phyloP scores from a whole-genome alignment of 208 protist genomes.

The Phytomonas serpens region DNA sequence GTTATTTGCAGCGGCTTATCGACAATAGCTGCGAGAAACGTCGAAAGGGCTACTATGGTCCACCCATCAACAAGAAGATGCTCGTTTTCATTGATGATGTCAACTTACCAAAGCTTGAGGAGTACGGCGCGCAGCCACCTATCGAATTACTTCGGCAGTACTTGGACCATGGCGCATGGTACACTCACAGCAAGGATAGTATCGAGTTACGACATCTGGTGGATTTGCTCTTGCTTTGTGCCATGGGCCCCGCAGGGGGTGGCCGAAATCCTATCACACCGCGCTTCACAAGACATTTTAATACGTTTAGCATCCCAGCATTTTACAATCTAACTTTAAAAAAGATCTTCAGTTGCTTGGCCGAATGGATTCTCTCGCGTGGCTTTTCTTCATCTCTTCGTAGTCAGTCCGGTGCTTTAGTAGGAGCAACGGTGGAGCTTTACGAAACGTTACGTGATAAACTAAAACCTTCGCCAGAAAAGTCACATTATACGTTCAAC shows the following conservation, averaged over 20 bases:
- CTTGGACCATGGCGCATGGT: conserved; percentile 95
- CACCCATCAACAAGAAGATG: conserved; percentile 92
- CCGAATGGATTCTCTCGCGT: conserved; percentile 87
- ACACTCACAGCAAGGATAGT: conserved; percentile 91
- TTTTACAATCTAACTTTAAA: conserved; percentile 87
- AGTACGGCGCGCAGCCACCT: conserved; percentile 95
- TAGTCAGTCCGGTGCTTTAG: conserved; percentile 38
- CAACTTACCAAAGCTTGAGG: conserved; percentile 94
- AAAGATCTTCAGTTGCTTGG: conserved; percentile 90
- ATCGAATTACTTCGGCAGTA: conserved; percentile 96
- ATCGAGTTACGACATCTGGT: conserved; percentile 85
- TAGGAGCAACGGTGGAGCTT: conserved; percentile 88
- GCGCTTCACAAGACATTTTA: conserved; percentile 95
- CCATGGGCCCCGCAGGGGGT: conserved; percentile 94
- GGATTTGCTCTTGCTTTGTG: conserved; percentile 89
- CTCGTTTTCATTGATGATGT: conserved; percentile 96
- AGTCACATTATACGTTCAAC: conserved; percentile 98
- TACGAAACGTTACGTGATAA: conserved; percentile 90
- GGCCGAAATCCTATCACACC: conserved; percentile 92
- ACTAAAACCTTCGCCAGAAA: conserved; percentile 95
- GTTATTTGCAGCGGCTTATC: conserved; percentile 91
- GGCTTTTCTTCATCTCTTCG: conserved; percentile 56
- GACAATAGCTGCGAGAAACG: conserved; percentile 93
- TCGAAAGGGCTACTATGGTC: conserved; percentile 93
- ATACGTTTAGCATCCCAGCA: conserved; percentile 83